Evolutionary conservation across 768 basidiomycete species (phyloP), one percentile per base, ranked within the genome.

Genomic region (Lactarius evosmus): DNA sequence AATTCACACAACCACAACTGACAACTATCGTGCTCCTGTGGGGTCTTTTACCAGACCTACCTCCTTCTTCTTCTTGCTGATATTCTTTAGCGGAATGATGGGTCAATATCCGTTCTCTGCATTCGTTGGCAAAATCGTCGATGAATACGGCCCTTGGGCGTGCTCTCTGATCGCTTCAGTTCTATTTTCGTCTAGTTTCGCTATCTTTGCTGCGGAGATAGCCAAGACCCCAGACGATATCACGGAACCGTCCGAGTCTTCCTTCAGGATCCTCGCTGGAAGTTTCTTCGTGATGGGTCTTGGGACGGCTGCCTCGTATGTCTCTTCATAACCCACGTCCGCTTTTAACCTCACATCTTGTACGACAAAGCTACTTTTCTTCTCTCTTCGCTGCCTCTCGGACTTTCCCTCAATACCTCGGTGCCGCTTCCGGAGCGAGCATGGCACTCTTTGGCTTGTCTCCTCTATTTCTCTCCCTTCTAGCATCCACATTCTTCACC

Each of bases 391-490:
- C 88, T 11, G 89, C 91, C 0, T 86, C 89, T 3, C 85, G 84
- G 74, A 78, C 77, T 49, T 92, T 92, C 65, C 86, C 88, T 7
- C 71, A 76, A 5, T 82, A 86, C 67, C 82, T 83, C 51, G 89
- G 89, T 22, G 73, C 85, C 29, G 84, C 88, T 12, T 80, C 87
- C 1, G 91, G 89, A 4, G 74, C 78, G 11, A 86, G 81, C 70
- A 85, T 85, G 79, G 83, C 89, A 2, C 75, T 91, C 27, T 92
- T 91, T 70, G 89, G 91, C n/a, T 79, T 92, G 36, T 93, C 91
- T 0, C 91, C 91, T 0, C 76, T 92, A 25, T 83, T 89, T 67
- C 79, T 92, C 7, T 87, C 90, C 25, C 62, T 81, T 27, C 64
- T 91, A 40, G 89, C 88, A 4, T 83, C 87, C 4, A 75, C 61